Evolutionary conservation across 1,139 yeast genomes (phyloP).

Genomic region (Hyphopichia wangnamkhiaoensis): DNA sequence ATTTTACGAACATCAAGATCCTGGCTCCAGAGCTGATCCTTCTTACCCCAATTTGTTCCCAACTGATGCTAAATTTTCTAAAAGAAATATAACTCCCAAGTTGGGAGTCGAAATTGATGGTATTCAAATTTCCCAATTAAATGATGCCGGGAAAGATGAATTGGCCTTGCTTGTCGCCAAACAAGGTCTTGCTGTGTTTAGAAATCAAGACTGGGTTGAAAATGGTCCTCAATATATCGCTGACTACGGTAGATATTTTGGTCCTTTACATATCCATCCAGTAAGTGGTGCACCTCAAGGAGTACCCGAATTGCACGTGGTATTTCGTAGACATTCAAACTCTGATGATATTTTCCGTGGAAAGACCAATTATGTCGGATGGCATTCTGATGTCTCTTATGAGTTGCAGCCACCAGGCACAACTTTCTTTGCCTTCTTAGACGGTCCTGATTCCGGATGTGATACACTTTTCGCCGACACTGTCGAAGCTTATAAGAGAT

Average conservation of each 20-base stretch:
- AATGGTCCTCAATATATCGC: slow-evolving; percentile 56
- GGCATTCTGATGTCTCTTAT: slow-evolving; percentile 74
- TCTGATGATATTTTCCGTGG: slow-evolving; percentile 33
- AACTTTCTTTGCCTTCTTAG: slow-evolving; percentile 61
- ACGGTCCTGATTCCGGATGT: slow-evolving; percentile 68
- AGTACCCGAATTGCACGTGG: slow-evolving; percentile 61
- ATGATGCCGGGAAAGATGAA: slow-evolving; percentile 58
- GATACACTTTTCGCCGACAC: slow-evolving; percentile 72
- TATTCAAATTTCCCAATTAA: slow-evolving; percentile 55
- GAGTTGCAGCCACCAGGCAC: slow-evolving; percentile 71
- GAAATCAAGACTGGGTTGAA: slow-evolving; percentile 63
- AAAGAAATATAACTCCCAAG: slow-evolving; percentile 56
- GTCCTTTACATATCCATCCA: slow-evolving; percentile 72
- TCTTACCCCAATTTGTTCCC: slow-evolving; percentile 52
- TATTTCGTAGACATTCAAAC: slow-evolving; percentile 50
- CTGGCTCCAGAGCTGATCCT: slow-evolving; percentile 61
- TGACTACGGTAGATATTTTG: slow-evolving; percentile 63
- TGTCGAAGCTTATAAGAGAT: slow-evolving; percentile 66
- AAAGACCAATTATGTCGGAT: slow-evolving; percentile 37
- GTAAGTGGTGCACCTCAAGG: slow-evolving; percentile 68
- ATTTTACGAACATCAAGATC: slow-evolving; percentile 52
- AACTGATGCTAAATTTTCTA: slow-evolving; percentile 25
- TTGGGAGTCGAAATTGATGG: slow-evolving; percentile 66
- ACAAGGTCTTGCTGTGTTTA: slow-evolving; percentile 68
- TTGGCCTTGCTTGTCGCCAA: slow-evolving; percentile 64